Evolutionary conservation across 495 filamentous ascomycete species (phyloP).

Genomic region (Aspergillus kassunensis): DNA sequence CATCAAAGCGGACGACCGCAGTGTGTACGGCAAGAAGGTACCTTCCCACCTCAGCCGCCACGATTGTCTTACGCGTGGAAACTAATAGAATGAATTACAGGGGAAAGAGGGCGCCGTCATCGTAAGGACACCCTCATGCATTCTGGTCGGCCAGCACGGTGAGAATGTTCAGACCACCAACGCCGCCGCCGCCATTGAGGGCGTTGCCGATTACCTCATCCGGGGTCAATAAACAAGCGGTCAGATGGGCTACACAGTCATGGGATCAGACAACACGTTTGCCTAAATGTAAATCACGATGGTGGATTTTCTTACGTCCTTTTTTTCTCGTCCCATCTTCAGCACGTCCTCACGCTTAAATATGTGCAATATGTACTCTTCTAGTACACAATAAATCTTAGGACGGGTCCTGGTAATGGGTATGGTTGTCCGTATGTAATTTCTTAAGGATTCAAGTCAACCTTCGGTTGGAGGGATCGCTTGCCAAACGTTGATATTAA

Average conservation of each 20-base stretch:
- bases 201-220: constrained; percentile 45
- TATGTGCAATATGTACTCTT: constrained; percentile 16
- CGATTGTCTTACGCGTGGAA: neutral
- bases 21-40: constrained; percentile 85
- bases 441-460: no score
- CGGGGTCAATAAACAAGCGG: constrained; percentile 22
- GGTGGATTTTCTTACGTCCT: constrained; percentile 13
- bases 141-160: constrained; percentile 81
- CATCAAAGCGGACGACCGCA: constrained; percentile 68
- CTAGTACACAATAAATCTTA: constrained; percentile 3
- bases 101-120: constrained; percentile 76
- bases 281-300: constrained; percentile 15
- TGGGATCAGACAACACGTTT: constrained; percentile 9
- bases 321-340: constrained; percentile 5
- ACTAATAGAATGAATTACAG: constrained; percentile 37
- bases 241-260: neutral
- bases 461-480: no score
- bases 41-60: constrained; percentile 5
- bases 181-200: constrained; percentile 38
- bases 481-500: neutral
- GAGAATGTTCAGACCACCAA: constrained; percentile 58
- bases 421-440: neutral
- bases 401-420: neutral
- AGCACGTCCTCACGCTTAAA: constrained; percentile 19
- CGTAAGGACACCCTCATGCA: constrained; percentile 77